Evolutionary conservation across 768 basidiomycete species (phyloP), one percentile per base, ranked within the genome.

Genomic region (Suillus variegatus): DNA sequence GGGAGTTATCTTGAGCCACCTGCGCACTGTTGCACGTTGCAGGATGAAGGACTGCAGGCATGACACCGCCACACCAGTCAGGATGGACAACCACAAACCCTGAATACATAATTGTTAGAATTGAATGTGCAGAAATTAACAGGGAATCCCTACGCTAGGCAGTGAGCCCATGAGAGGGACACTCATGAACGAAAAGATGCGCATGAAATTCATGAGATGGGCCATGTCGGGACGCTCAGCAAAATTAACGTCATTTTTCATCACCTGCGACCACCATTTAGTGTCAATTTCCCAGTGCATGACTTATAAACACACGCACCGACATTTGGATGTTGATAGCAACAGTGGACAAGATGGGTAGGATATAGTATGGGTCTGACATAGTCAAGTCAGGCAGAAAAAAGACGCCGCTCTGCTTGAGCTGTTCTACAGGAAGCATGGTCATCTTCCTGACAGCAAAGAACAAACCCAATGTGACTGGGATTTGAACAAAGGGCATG

Each of bases 391-490:
- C 91, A 0, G 88, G 87, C 46, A 96, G 75, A 78, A 88, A 87
- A 54, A 76, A 81, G 38, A 94, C 75, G 0, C 96, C 95, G 65
- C 93, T 94, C 66, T 88, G 80, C 68, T 85, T 83, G 71, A 98
- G 75, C 78, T 94, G 94, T 62, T 82, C 82, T 22, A 97, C 76
- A 0, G 93, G 93, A 54, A 89, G 75, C 58, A 82, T 80, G 69
- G 89, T 88, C 81, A 99, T 84, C 56, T 79, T 80, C 77, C 87
- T 87, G 63, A 97, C 74, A 20, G 86, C 93, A 69, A 94, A 89
- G 84, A 99, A 99, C 79, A 93, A 78, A 16, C 89, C 88, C 40
- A 97, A 77, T 55, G 91, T 89, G 51, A 94, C 81, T 1, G 93
- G 88, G 25, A 94, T 73, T 76, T 97, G 95, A 1, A 90, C 70